Evolutionary conservation across 106 monocot genomes (phyloP).

Genomic region (Allium sativum): DNA sequence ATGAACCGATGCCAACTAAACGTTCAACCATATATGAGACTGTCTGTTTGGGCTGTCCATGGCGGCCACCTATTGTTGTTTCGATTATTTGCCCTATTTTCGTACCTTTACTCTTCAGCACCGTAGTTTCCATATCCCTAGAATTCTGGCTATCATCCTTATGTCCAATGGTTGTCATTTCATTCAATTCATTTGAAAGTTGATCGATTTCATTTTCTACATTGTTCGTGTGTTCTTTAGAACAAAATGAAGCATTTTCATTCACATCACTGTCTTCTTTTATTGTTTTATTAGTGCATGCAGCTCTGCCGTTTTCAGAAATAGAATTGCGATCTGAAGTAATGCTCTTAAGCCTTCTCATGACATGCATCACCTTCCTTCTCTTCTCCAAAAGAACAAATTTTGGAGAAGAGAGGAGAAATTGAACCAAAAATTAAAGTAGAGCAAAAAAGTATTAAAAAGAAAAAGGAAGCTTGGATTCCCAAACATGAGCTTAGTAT

Average conservation of each 20-base stretch:
- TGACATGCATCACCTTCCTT: background rate
- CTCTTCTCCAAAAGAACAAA: background rate
- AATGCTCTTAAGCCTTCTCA: background rate
- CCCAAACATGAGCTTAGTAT: no score
- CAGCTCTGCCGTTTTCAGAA: background rate
- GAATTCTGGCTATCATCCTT: background rate
- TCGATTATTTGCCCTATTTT: background rate
- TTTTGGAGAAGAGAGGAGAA: no score
- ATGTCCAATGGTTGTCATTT: slow-evolving; percentile 27
- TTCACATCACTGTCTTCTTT: background rate
- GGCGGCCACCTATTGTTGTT: slow-evolving; percentile 1
- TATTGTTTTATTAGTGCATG: no score
- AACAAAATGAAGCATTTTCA: no score
- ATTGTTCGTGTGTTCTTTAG: background rate
- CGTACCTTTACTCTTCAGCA: background rate
- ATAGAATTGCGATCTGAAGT: background rate
- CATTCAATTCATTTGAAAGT: slow-evolving; percentile 35
- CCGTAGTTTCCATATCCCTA: slow-evolving; percentile 2
- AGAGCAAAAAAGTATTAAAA: no score
- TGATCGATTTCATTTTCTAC: slow-evolving; percentile 13
- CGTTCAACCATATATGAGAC: slow-evolving; percentile 62
- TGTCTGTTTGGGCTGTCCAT: slow-evolving; percentile 15
- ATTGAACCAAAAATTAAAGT: no score
- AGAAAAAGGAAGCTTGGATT: no score
- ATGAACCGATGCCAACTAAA: slow-evolving; percentile 58